phyloP scores from a whole-genome alignment of 2,329 filamentous ascomycete species.

The Penicillium sp. region DNA sequence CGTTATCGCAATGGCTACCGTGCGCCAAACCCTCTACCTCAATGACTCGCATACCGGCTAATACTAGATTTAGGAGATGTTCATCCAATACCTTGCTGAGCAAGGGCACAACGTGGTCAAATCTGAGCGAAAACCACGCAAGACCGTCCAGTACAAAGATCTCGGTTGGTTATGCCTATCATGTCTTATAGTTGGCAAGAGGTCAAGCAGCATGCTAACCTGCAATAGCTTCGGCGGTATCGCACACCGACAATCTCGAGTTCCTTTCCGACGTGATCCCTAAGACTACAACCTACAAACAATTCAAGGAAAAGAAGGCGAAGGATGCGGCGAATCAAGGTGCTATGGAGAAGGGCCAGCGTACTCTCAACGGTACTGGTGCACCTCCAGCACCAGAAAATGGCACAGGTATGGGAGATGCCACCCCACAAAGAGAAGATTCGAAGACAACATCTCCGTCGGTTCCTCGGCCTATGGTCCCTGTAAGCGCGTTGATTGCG shows the following conservation, averaged over 20 bases:
- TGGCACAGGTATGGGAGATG: slow-evolving; percentile 22
- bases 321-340: slow-evolving; percentile 34
- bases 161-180: slow-evolving; percentile 57
- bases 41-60: slow-evolving; percentile 12
- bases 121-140: slow-evolving; percentile 83
- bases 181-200: not conserved
- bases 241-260: slow-evolving; percentile 87
- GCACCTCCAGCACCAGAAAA: slow-evolving; percentile 21
- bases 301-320: slow-evolving; percentile 65
- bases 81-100: slow-evolving; percentile 85
- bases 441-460: slow-evolving; percentile 26
- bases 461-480: slow-evolving; percentile 38
- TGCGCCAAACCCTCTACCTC: slow-evolving; percentile 41
- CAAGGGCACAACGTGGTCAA: slow-evolving; percentile 86
- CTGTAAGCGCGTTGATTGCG: slow-evolving; percentile 55
- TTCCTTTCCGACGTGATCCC: slow-evolving; percentile 91
- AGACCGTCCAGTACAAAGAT: slow-evolving; percentile 95
- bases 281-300: slow-evolving; percentile 76
- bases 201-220: slow-evolving; percentile 8
- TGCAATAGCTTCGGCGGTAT: slow-evolving; percentile 71
- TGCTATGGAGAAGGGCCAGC: slow-evolving; percentile 40
- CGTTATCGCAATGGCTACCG: slow-evolving; percentile 85
- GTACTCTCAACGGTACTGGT: slow-evolving; percentile 34
- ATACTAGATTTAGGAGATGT: slow-evolving; percentile 68
- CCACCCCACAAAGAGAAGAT: slow-evolving; percentile 13